A percentile compares a stretch with the other conserved stretches of the same genome.
These are phyloP conservation scores for Ramicandelaber brevisporus DNA, from an alignment of 192 early-diverging fungal genomes.

Conservation along the genomic window DNA sequence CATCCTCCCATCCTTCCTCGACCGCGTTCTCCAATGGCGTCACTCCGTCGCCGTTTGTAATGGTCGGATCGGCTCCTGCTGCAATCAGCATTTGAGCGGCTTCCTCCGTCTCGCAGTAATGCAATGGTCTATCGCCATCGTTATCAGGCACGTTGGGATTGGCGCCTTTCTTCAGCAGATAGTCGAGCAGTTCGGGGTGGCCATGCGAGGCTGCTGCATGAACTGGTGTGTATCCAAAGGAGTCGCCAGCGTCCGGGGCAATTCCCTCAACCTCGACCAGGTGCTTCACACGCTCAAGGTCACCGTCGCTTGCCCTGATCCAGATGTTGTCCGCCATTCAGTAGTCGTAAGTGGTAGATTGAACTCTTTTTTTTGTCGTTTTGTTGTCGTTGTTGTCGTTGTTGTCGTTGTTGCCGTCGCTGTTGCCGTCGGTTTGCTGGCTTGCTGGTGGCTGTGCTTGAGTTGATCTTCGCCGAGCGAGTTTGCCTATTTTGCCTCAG, in stretches of 20 bases:
- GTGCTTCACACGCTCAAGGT: constrained; percentile 26
- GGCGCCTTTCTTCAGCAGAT: constrained; percentile 29
- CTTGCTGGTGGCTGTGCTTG: too few species aligned
- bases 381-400: too few species aligned
- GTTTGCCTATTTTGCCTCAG: too few species aligned
- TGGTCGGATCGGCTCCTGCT: constrained; percentile 35
- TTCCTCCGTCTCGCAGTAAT: constrained; percentile 39
- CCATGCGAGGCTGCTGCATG: constrained; percentile 55
- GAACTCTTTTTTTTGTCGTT: too few species aligned
- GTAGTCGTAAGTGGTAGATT: too few species aligned
- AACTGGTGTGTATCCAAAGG: constrained; percentile 59
- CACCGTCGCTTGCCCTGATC: constrained; percentile 36
- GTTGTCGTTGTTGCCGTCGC: too few species aligned
- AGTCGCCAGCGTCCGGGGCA: constrained; percentile 36
- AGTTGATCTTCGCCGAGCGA: too few species aligned
- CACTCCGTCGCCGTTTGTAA: constrained; percentile 30
- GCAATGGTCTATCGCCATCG: constrained; percentile 66
- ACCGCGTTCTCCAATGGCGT: constrained; percentile 20
- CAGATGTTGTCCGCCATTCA: constrained; percentile 55
- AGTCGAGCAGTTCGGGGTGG: constrained; percentile 33
- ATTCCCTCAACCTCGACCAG: constrained; percentile 20
- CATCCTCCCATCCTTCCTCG: constrained; percentile 35
- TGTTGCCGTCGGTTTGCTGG: too few species aligned
- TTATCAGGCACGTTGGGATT: constrained; percentile 43
- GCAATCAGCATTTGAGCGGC: constrained; percentile 36